Conservation (phyloP, 345 rosid species). For the Hirschfeldia incana region DNA sequence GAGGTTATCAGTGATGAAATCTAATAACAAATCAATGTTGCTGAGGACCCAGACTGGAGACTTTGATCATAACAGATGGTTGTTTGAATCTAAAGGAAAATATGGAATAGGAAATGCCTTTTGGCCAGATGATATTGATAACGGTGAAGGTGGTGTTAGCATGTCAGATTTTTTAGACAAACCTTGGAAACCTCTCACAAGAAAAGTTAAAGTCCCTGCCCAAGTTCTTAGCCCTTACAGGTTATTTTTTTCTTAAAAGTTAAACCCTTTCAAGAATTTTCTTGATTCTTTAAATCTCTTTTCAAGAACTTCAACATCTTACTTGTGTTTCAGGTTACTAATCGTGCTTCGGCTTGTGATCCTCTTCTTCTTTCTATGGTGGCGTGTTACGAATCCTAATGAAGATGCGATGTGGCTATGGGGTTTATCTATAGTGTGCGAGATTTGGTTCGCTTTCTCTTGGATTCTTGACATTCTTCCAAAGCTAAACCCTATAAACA, state of each 20-base stretch:
- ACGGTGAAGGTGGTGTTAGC: conserved; percentile 50
- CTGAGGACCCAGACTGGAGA: conserved; percentile 84
- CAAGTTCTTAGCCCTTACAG: conserved; percentile 88
- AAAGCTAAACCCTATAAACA: conserved; percentile 78
- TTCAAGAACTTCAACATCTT: background rate
- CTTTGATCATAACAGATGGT: conserved; percentile 89
- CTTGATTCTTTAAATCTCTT: background rate
- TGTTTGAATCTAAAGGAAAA: conserved; percentile 67
- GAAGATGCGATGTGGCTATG: conserved; percentile 86
- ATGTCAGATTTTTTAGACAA: conserved; percentile 91
- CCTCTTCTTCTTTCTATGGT: conserved; percentile 56
- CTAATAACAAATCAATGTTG: conserved; percentile 73
- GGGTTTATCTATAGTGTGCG: conserved; percentile 79
- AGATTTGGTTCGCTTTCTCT: conserved; percentile 88
- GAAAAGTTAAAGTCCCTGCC: conserved; percentile 66
- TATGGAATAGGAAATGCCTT: conserved; percentile 80
- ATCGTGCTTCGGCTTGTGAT: conserved; percentile 54
- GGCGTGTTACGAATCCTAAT: conserved; percentile 80
- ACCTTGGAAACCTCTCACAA: conserved; percentile 91
- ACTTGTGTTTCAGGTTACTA: conserved; percentile 42
- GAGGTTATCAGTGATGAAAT: conserved; percentile 71
- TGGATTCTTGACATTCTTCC: conserved; percentile 86
- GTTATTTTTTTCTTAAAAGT: conserved; percentile 7
- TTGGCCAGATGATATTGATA: conserved; percentile 59
- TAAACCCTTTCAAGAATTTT: background rate